These are phyloP conservation scores for Galerina marginata DNA, from an alignment of 768 basidiomycete species.

Conservation along the genomic window DNA sequence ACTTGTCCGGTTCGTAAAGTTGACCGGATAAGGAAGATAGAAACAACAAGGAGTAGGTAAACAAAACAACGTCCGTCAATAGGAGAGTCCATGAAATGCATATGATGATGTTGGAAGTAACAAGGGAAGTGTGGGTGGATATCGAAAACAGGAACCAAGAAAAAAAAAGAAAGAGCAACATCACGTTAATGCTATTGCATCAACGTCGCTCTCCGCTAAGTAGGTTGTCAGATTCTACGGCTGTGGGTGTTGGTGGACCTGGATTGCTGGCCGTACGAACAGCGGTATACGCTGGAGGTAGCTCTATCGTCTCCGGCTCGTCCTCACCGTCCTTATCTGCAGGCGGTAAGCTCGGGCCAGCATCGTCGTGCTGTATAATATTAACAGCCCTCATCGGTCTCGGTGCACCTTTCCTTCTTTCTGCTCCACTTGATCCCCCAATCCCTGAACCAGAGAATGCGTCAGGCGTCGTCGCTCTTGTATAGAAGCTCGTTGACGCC, in stretches of 20 bases:
- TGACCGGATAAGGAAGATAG: background rate
- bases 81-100: background rate
- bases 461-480: slow-evolving; percentile 55
- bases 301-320: slow-evolving; percentile 76
- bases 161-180: too few species aligned
- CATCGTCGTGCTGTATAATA: slow-evolving; percentile 86
- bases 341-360: slow-evolving; percentile 55
- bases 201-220: too few species aligned
- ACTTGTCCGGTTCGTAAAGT: too few species aligned
- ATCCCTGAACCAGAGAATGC: slow-evolving; percentile 20
- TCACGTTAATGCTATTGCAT: too few species aligned
- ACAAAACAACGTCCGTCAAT: background rate
- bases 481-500: slow-evolving; percentile 42
- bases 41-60: background rate
- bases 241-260: background rate
- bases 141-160: background rate
- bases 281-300: slow-evolving; percentile 84
- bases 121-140: background rate
- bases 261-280: slow-evolving; percentile 36
- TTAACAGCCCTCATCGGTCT: slow-evolving; percentile 73
- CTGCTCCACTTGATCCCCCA: slow-evolving; percentile 24
- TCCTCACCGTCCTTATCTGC: slow-evolving; percentile 37
- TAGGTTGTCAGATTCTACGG: background rate
- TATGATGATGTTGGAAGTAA: background rate
- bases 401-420: slow-evolving; percentile 50